Evolutionary conservation across 331 rosid genomes (phyloP), one percentile per base, ranked within the genome.

Genomic region (Acacia concinna): DNA sequence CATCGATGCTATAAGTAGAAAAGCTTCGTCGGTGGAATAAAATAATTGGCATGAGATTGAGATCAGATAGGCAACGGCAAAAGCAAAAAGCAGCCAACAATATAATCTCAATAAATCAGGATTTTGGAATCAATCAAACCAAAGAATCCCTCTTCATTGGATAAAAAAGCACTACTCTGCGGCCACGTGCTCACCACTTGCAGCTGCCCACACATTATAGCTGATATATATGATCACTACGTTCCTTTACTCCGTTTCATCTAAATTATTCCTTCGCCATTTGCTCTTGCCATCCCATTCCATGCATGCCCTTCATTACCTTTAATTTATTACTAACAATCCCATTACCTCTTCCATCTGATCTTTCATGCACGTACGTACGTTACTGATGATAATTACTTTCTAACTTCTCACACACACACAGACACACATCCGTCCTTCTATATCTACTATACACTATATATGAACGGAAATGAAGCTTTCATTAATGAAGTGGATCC

Each of bases 91-190:
- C n/a, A 34, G 71, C 10, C 17, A 65, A 37, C 41, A 66, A 41
- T 38, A 8, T n/a, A n/a, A n/a, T n/a, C n/a, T 13, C n/a, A 35
- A 32, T 59, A 54, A 54, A 8, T 21, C 4, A 28, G 49, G n/a
- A 8, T 31, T 77, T 43, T 65, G 23, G 27, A 37, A 28, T 30
- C 67, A 37, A 28, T 30, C 67, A 60, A 14, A 60, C 43, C 68
- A 52, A 52, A 68, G 75, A 68, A 52, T 78, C 75, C 38, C 15
- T 52, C 56, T 40, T 78, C 18, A 38, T n/a, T 11, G 57, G 56
- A n/a, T n/a, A n/a, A n/a, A n/a, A n/a, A n/a, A n/a, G n/a, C n/a
- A n/a, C n/a, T n/a, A n/a, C n/a, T n/a, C n/a, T n/a, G n/a, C n/a
- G n/a, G n/a, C 4, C 35, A 8, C 4, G 34, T 76, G 63, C 14